A percentile compares a stretch with the other conserved stretches of the same genome.
Conservation (phyloP, 2,329 filamentous ascomycete species). For the Cladophialophora psammophila region DNA sequence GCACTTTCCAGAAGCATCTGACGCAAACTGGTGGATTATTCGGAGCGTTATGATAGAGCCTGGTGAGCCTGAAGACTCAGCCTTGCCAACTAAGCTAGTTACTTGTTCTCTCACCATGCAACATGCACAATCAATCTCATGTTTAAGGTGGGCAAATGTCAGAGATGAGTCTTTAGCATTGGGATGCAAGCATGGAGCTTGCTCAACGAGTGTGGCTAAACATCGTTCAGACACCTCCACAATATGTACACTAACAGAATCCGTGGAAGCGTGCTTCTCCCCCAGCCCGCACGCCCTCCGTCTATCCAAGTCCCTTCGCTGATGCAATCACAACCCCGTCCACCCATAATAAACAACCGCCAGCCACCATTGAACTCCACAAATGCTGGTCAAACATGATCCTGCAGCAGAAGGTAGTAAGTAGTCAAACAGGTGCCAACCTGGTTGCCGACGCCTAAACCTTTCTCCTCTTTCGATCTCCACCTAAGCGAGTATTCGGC, state of each 20-base stretch:
- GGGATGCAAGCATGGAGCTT: slow-evolving; percentile 20
- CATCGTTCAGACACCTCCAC: slow-evolving; percentile 18
- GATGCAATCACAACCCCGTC: slow-evolving; percentile 16
- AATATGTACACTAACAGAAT: slow-evolving; percentile 24
- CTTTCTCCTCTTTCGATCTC: slow-evolving; percentile 33
- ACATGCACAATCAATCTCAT: background rate
- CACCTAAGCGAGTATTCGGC: slow-evolving; percentile 21
- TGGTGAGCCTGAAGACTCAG: slow-evolving; percentile 10
- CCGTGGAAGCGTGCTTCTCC: slow-evolving; percentile 8
- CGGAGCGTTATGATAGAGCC: slow-evolving; percentile 11
- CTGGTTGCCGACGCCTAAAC: slow-evolving; percentile 13
- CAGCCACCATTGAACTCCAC: slow-evolving; percentile 13
- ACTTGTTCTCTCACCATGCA: background rate
- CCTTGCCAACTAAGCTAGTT: slow-evolving; percentile 10
- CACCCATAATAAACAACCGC: slow-evolving; percentile 7
- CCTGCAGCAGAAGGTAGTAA: slow-evolving; percentile 17
- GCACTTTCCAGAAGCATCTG: slow-evolving; percentile 37
- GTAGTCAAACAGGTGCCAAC: slow-evolving; percentile 22
- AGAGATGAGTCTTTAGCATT: slow-evolving; percentile 36
- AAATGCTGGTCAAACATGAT: slow-evolving; percentile 18
- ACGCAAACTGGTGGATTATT: slow-evolving; percentile 26
- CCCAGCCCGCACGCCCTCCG: slow-evolving; percentile 10
- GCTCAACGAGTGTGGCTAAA: slow-evolving; percentile 14
- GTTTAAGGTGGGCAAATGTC: background rate
- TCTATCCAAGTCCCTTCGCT: slow-evolving; percentile 28